A percentile compares a stretch with the other conserved stretches of the same genome.
phyloP scores from a whole-genome alignment of 2,329 filamentous ascomycete genomes.

The Fusarium anthophilum region DNA sequence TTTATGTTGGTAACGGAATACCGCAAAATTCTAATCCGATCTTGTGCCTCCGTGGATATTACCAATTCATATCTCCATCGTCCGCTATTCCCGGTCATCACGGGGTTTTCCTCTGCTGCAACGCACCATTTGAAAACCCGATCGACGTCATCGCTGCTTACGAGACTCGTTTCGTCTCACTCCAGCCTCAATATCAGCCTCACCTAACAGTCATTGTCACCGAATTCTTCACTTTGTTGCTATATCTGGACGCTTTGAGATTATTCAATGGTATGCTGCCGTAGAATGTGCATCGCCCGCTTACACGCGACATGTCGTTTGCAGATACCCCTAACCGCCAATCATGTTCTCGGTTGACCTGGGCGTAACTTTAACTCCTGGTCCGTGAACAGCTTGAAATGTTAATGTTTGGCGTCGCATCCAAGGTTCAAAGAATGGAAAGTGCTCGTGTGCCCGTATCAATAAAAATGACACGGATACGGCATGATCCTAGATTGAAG shows the following conservation, averaged over 20 bases:
- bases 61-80: constrained; percentile 7
- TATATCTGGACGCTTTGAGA: constrained; percentile 12
- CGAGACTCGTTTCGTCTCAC: constrained; percentile 28
- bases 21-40: constrained; percentile 15
- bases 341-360: not conserved
- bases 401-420: constrained; percentile 13
- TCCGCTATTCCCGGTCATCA: constrained; percentile 20
- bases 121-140: not conserved
- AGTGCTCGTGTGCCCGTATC: constrained; percentile 29
- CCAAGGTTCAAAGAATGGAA: constrained; percentile 16
- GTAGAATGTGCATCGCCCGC: constrained; percentile 8
- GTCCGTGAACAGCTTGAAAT: constrained; percentile 23
- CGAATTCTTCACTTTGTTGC: constrained; percentile 1
- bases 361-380: constrained; percentile 7
- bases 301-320: constrained; percentile 26
- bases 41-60: constrained; percentile 6
- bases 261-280: not conserved
- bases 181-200: constrained; percentile 26
- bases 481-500: not conserved
- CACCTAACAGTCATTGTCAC: not conserved
- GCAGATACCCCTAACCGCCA: not conserved
- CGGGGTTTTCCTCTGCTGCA: constrained; percentile 5
- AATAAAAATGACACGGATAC: constrained; percentile 1
- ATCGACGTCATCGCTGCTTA: constrained; percentile 31
- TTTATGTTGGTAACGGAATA: not conserved